Base-by-base conservation (phyloP, 1,139 yeast species). In the Hanseniaspora sp. region DNA sequence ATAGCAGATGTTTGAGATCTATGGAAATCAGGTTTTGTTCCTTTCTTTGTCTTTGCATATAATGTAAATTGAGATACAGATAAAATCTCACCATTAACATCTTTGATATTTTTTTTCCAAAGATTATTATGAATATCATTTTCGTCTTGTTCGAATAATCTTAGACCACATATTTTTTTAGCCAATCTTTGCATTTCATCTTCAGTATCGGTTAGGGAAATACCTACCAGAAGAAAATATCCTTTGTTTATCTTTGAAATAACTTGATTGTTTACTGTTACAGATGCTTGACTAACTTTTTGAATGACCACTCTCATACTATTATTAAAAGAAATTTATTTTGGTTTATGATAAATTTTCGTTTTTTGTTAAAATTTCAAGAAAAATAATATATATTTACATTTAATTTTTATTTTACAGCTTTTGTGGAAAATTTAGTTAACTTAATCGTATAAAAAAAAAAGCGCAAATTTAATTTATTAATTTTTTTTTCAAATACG, bases 11-110 rank as follows among this genome's bases (percentile, higher is more conserved):
- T 85, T 55, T 88, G 95, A 0, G 96, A 96, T 57, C 73, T 73
- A 64, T 90, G 96, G 67, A 90, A 88, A 63, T 90, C 96, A 0
- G 97, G 97, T 64, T 88, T 90, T 6, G 95, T 77, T 5, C 96
- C 96, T 67, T 90, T 90, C 62, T 80, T 83, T 28, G 92, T 78
- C 35, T 79, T 83, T 0, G 88, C 97, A 64, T 83, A 80, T 41
- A 90, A 73, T 0, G 98, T 90, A 69, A 90, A 90, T 64, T 90
- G 98, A 5, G 96, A 86, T 0, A 90, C 95, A 5, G 82, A 77
- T 11, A 80, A 63, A 53, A 80, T 76, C 61, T 79, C 80, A 7
- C 86, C 86, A 8, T 71, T 63, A 41, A 77, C 70, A 34, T 82
- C 86, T 28, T 63, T 63, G 11, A 74, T 64, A 48, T 74, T 74